Conservation (phyloP, 768 basidiomycete species). For the Xerocomellus chrysenteron region DNA sequence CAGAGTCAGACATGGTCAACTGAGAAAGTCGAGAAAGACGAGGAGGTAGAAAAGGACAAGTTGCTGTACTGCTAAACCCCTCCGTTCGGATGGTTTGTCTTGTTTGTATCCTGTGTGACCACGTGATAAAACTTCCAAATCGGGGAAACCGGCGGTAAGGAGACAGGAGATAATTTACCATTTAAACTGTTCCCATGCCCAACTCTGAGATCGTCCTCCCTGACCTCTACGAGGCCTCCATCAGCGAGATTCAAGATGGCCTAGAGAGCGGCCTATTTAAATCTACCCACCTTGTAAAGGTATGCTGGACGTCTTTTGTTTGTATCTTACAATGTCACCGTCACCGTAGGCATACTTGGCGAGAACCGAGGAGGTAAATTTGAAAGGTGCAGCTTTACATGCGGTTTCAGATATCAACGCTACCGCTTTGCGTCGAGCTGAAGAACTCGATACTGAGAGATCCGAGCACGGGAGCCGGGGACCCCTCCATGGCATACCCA, state of each 20-base stretch:
- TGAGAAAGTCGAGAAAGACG: not conserved
- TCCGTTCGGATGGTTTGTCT: conserved; percentile 15
- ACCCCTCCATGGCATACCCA: conserved; percentile 55
- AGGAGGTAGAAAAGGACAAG: conserved; percentile 2
- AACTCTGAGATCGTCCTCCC: conserved; percentile 27
- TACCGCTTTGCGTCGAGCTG: conserved; percentile 51
- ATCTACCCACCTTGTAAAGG: conserved; percentile 64
- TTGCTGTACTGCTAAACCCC: not conserved
- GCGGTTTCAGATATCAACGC: conserved; percentile 61
- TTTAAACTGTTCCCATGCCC: conserved; percentile 1
- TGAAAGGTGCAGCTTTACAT: conserved; percentile 53
- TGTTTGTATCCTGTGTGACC: conserved; percentile 16
- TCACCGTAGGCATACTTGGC: conserved; percentile 56
- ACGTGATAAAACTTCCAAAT: conserved; percentile 9
- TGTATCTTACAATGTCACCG: not conserved
- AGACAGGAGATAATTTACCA: not conserved
- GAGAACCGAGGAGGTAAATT: conserved; percentile 68
- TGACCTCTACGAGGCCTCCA: conserved; percentile 61
- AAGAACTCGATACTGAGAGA: conserved; percentile 50
- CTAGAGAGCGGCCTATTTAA: conserved; percentile 50
- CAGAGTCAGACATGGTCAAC: conserved; percentile 47
- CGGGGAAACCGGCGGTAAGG: conserved; percentile 5
- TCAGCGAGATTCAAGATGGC: conserved; percentile 54
- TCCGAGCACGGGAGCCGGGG: conserved; percentile 47
- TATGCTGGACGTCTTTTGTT: conserved; percentile 13